phyloP scores from a whole-genome alignment of 2,329 filamentous ascomycete species.

The Golovinomyces cichoracearum region DNA sequence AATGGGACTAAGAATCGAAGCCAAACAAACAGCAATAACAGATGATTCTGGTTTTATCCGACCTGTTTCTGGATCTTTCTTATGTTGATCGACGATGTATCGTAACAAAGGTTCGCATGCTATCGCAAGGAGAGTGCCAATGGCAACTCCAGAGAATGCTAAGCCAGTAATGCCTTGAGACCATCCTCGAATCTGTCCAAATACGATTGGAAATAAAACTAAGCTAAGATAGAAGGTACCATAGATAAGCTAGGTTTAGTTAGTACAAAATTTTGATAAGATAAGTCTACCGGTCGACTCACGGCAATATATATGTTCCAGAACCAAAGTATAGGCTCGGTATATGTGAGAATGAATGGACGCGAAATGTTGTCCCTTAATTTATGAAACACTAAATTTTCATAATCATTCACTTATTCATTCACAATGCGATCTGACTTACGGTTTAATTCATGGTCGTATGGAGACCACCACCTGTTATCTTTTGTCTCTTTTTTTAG shows the following conservation, averaged over 20 bases:
- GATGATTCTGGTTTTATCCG: conserved; percentile 53
- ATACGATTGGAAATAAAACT: conserved; percentile 71
- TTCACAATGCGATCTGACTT: conserved; percentile 4
- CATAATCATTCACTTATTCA: background rate
- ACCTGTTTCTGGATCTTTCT: conserved; percentile 48
- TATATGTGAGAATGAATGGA: conserved; percentile 51
- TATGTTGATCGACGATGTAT: conserved; percentile 44
- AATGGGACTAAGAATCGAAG: conserved; percentile 43
- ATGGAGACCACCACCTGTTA: conserved; percentile 50
- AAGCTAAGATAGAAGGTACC: conserved; percentile 76
- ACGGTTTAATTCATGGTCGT: conserved; percentile 33
- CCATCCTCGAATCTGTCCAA: conserved; percentile 50
- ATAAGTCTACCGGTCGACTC: conserved; percentile 3
- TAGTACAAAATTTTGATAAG: background rate
- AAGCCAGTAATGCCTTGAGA: conserved; percentile 45
- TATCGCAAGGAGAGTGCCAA: conserved; percentile 36
- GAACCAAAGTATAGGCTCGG: conserved; percentile 56
- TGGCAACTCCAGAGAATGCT: conserved; percentile 46
- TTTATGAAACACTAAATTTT: conserved; percentile 32
- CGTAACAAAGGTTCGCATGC: conserved; percentile 45
- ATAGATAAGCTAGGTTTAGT: conserved; percentile 33
- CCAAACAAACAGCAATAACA: conserved; percentile 55
- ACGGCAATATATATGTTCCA: conserved; percentile 40
- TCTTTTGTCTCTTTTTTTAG: conserved; percentile 44
- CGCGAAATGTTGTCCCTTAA: conserved; percentile 51